Evolutionary conservation across 495 filamentous ascomycete genomes (phyloP), one percentile per base, ranked within the genome.

Genomic region (Entonaema liquescens): DNA sequence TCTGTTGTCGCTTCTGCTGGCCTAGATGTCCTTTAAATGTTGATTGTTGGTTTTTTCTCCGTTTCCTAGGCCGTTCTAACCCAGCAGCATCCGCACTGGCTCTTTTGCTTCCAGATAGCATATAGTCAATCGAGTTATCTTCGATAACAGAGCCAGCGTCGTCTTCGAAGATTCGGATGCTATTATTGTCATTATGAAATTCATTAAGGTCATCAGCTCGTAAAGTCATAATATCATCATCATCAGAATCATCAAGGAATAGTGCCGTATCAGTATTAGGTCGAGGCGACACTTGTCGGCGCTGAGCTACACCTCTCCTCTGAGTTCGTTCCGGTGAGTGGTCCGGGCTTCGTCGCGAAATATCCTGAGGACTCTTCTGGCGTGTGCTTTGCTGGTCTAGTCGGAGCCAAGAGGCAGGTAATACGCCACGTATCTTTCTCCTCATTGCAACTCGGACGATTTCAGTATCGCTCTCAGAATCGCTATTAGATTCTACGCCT

Each of bases 371-470:
- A 59, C 58, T 78, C 72, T 54, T 78, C 54, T 60, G 47, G 54
- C 63, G 71, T n/a, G 75, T 57, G 26, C 76, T 69, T 64, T 79
- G 77, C 58, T 83, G 80, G 71, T 97, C 89, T 40, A 98, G 82
- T 68, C 91, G 88, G 49, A 96, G 84, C 90, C 91, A 97, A 3
- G 95, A 98, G 5, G 95, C 95, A 36, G 95, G 94, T 47, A 98
- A 85, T 15, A 97, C 93, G 36, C 94, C 94, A 59, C 89, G 89
- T 49, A 95, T 95, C 64, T 80, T 88, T 35, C 78, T 81, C 13
- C 75, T 77, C 52, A 83, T 80, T 40, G 67, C 56, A 50, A 68
- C 73, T 13, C 80, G 84, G 25, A 84, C 73, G 19, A 79, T 70
- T 21, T 86, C 79, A 0, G 81, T 79, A 7, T 84, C 85, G 42